Conservation (phyloP, 139 green algal species). For the Coelastrella sp. region DNA sequence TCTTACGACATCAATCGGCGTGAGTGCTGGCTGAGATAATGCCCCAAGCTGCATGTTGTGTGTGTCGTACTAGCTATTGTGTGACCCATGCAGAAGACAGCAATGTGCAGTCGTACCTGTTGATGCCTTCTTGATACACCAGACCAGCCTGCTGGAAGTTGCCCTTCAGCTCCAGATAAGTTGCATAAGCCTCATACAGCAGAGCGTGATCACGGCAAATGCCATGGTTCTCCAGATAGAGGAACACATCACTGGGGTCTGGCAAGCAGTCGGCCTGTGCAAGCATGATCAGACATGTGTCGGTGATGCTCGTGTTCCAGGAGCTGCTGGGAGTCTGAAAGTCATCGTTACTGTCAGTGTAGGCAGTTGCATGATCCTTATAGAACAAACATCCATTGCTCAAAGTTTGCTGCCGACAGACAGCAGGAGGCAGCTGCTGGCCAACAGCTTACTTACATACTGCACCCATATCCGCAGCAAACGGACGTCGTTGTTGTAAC, state of each 20-base stretch:
- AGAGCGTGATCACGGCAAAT: constrained; percentile 88
- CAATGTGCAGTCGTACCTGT: constrained; percentile 47
- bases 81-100: too few relatives aligned
- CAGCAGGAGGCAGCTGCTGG: background rate
- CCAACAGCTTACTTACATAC: constrained; percentile 77
- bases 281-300: background rate
- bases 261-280: constrained; percentile 85
- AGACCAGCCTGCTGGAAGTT: constrained; percentile 79
- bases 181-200: constrained; percentile 91
- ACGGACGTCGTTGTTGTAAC: constrained; percentile 88
- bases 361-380: too few relatives aligned
- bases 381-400: too few relatives aligned
- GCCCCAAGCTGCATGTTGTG: too few relatives aligned
- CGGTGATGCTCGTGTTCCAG: too few relatives aligned
- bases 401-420: too few relatives aligned
- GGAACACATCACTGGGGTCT: constrained; percentile 92
- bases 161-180: constrained; percentile 84
- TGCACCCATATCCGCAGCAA: constrained; percentile 96
- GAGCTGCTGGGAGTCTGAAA: too few relatives aligned
- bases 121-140: constrained; percentile 84
- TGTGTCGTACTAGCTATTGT: too few relatives aligned
- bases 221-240: constrained; percentile 77
- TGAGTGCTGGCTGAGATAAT: too few relatives aligned
- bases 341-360: too few relatives aligned
- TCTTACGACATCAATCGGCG: too few relatives aligned